Conservation (phyloP, 1,284 basidiomycete genomes). For the Ceratobasidium sp. region DNA sequence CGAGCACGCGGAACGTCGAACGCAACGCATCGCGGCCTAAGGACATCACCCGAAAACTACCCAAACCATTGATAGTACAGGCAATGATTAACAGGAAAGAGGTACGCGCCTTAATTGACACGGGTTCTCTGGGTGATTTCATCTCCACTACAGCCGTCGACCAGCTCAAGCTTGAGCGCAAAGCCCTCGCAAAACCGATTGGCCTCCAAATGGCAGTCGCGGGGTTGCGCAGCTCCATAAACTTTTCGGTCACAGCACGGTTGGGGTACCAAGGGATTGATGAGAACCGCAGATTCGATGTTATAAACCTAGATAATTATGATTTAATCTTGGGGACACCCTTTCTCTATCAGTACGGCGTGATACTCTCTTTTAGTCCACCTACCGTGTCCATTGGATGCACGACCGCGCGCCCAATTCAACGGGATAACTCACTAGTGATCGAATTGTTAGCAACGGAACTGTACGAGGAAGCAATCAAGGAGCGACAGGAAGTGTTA, state of each 20-base stretch:
- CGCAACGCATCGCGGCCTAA: neutral
- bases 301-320: slow-evolving; percentile 48
- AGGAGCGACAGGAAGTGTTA: too few species aligned
- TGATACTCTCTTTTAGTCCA: slow-evolving; percentile 47
- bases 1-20: neutral
- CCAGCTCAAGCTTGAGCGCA: slow-evolving; percentile 51
- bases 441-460: too few species aligned
- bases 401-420: slow-evolving; percentile 40
- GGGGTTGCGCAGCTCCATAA: slow-evolving; percentile 15
- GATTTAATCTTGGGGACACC: slow-evolving; percentile 53
- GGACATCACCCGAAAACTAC: neutral
- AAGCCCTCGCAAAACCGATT: slow-evolving; percentile 33
- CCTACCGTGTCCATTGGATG: slow-evolving; percentile 46
- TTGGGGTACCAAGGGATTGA: slow-evolving; percentile 18
- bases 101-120: slow-evolving; percentile 53
- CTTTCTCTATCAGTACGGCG: slow-evolving; percentile 50
- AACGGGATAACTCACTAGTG: slow-evolving; percentile 44
- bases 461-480: too few species aligned
- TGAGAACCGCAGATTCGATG: slow-evolving; percentile 15
- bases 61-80: too few species aligned
- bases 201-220: slow-evolving; percentile 23
- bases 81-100: too few species aligned
- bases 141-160: slow-evolving; percentile 54
- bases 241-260: neutral
- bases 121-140: slow-evolving; percentile 55